Evolutionary conservation across 176 grass and related monocot genomes (phyloP).

Genomic region (Lolium perenne): DNA sequence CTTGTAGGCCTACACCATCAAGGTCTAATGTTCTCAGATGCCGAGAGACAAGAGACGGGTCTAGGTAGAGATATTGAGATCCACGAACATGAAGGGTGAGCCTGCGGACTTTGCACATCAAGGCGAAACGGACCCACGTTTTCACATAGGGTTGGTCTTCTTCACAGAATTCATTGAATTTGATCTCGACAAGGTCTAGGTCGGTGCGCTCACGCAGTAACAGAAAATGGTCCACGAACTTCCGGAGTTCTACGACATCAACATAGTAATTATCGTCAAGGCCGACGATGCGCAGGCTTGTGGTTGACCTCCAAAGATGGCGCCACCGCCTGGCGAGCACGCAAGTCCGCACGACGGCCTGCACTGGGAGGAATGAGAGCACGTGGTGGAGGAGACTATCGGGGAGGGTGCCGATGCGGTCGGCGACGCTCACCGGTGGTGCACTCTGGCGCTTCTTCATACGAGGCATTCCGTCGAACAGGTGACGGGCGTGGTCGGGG

Average conservation of each 20-base stretch:
- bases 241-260: background rate
- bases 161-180: fast-evolving
- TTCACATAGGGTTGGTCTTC: background rate
- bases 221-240: background rate
- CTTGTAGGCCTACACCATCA: background rate
- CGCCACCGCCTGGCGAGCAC: background rate
- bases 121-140: background rate
- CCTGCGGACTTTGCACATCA: background rate
- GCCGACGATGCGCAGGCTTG: background rate
- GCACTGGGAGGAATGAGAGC: background rate
- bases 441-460: background rate
- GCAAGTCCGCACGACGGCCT: background rate
- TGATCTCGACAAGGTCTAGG: background rate
- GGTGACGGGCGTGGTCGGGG: background rate
- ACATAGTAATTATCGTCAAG: background rate
- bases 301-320: background rate
- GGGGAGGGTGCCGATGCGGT: background rate
- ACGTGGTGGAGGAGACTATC: background rate
- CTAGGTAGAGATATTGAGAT: background rate
- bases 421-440: background rate
- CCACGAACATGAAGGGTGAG: background rate
- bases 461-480: constrained; percentile 1
- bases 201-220: background rate
- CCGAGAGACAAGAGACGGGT: background rate
- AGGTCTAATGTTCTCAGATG: background rate